Percentiles rank a stretch among this genome's conserved stretches.
Evolutionary conservation across 1,284 basidiomycete genomes (phyloP).

Genomic region (Schizopora paradoxa): DNA sequence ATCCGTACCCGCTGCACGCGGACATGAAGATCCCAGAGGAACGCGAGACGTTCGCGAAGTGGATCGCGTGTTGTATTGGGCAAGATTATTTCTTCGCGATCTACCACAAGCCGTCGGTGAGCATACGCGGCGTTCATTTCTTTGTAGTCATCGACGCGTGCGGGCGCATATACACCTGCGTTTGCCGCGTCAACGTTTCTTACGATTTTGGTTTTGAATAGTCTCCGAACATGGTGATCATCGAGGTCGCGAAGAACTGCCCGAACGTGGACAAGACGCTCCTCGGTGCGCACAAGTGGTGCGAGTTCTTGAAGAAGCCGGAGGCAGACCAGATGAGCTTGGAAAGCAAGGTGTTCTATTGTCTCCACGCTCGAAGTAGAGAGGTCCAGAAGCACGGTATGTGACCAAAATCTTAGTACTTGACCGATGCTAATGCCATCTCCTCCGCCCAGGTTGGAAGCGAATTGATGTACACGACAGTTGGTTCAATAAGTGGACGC

Average conservation of each 20-base stretch:
- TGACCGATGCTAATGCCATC: constrained; percentile 4
- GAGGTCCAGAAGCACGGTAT: constrained; percentile 41
- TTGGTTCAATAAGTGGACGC: constrained; percentile 53
- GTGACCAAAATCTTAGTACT: constrained; percentile 9
- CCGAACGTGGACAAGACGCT: constrained; percentile 35
- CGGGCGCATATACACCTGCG: constrained; percentile 1
- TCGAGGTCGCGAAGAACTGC: constrained; percentile 46
- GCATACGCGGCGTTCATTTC: constrained; percentile 24
- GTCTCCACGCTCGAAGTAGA: constrained; percentile 39
- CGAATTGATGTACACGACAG: constrained; percentile 42
- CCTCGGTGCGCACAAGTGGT: constrained; percentile 63
- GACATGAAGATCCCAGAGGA: constrained; percentile 49
- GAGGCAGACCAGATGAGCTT: constrained; percentile 36
- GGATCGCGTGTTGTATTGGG: constrained; percentile 57
- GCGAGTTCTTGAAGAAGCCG: constrained; percentile 44
- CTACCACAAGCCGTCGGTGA: constrained; percentile 58
- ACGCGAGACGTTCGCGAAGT: constrained; percentile 46
- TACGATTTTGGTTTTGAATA: constrained; percentile 29
- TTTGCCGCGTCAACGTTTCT: no score
- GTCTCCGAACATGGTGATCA: constrained; percentile 61
- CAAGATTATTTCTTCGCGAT: constrained; percentile 45
- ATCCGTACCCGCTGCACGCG: constrained; percentile 45
- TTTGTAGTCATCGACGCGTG: background rate
- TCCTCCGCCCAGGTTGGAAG: constrained; percentile 50
- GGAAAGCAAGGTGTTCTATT: constrained; percentile 49